Evolutionary conservation across 495 filamentous ascomycete species (phyloP).

Genomic region (Xylaria longipes): DNA sequence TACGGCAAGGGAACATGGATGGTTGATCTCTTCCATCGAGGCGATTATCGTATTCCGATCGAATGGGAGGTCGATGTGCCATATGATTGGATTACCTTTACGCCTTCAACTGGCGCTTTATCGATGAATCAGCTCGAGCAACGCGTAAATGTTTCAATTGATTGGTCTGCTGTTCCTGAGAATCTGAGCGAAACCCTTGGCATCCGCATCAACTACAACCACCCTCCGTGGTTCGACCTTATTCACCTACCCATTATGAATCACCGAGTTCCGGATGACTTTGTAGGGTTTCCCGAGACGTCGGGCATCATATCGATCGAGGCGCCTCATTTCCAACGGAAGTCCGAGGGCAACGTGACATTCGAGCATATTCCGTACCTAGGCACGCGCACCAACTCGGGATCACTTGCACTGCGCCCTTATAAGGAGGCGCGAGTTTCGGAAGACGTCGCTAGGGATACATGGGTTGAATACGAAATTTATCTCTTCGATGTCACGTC

Average conservation of each 20-base stretch:
- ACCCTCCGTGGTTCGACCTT: slow-evolving; percentile 49
- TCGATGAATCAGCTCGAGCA: slow-evolving; percentile 49
- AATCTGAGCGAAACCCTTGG: slow-evolving; percentile 46
- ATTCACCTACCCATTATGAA: slow-evolving; percentile 61
- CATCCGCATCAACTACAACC: slow-evolving; percentile 54
- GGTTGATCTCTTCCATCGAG: slow-evolving; percentile 65
- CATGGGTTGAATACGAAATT: slow-evolving; percentile 59
- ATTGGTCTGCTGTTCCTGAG: slow-evolving; percentile 57
- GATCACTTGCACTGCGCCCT: slow-evolving; percentile 56
- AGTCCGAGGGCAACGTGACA: slow-evolving; percentile 35
- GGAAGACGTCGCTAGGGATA: slow-evolving; percentile 41
- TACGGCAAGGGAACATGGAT: slow-evolving; percentile 57
- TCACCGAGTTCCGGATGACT: slow-evolving; percentile 49
- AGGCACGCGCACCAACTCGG: slow-evolving; percentile 55
- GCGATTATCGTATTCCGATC: slow-evolving; percentile 51
- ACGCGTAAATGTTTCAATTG: slow-evolving; percentile 58
- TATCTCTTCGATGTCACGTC: slow-evolving; percentile 55
- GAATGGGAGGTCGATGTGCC: slow-evolving; percentile 52
- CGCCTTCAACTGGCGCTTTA: slow-evolving; percentile 54
- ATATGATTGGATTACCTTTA: slow-evolving; percentile 56
- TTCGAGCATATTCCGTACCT: slow-evolving; percentile 47
- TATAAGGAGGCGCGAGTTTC: slow-evolving; percentile 45
- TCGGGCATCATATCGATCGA: slow-evolving; percentile 62
- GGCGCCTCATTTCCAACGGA: slow-evolving; percentile 52
- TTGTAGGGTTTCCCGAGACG: slow-evolving; percentile 63